Percentiles rank a stretch among this genome's conserved stretches.
Evolutionary conservation across 179 eudicot genomes (phyloP).

Genomic region (Silene noctiflora): DNA sequence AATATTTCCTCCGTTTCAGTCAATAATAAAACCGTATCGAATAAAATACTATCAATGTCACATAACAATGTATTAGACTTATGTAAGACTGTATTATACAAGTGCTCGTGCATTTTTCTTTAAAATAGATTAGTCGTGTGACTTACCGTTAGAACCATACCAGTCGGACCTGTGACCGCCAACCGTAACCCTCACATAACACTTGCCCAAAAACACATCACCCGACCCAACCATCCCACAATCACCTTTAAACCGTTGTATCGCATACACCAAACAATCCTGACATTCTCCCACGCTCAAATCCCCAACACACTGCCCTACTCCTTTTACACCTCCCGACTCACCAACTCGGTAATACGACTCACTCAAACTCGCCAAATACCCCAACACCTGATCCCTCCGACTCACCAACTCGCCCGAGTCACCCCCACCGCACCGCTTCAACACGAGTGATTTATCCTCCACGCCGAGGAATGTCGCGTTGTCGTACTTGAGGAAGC

Average conservation of each 20-base stretch:
- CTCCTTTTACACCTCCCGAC: not conserved
- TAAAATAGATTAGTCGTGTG: not conserved
- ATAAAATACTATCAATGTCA: too few species aligned
- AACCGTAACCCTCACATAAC: not conserved
- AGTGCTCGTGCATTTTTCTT: too few species aligned
- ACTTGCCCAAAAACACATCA: not conserved
- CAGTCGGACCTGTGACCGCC: not conserved
- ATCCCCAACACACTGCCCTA: not conserved
- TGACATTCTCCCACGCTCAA: not conserved
- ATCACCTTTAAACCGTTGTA: not conserved
- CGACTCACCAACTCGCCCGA: not conserved
- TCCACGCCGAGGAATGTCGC: not conserved
- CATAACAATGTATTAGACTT: too few species aligned
- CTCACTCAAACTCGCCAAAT: not conserved
- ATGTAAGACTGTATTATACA: too few species aligned
- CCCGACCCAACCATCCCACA: not conserved
- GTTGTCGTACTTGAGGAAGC: conserved; percentile 1
- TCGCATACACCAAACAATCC: not conserved
- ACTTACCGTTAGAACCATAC: not conserved
- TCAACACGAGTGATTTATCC: not conserved
- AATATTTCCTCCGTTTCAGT: too few species aligned
- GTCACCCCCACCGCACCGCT: not conserved
- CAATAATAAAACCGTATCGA: too few species aligned
- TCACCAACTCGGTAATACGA: not conserved
- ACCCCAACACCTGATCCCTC: not conserved